Conservation (phyloP, 768 basidiomycete genomes). For the Russula brevipes region DNA sequence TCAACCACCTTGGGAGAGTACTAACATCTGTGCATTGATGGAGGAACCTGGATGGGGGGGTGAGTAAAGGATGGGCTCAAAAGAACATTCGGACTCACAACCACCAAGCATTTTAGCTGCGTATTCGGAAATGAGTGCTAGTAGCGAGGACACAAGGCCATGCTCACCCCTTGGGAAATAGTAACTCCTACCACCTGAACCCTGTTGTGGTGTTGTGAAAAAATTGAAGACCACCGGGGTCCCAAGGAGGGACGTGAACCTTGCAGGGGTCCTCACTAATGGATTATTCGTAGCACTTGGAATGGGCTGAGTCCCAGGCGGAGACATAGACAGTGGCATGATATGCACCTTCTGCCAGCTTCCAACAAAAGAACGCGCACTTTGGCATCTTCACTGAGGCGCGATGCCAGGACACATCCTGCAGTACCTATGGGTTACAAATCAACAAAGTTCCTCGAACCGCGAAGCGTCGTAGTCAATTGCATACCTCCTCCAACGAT, state of each 20-base stretch:
- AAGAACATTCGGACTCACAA: constrained; percentile 42
- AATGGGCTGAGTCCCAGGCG: not conserved
- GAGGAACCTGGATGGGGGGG: constrained; percentile 43
- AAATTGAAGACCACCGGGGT: constrained; percentile 49
- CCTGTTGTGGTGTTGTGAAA: constrained; percentile 51
- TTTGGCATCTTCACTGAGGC: constrained; percentile 51
- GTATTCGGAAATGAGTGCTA: constrained; percentile 2
- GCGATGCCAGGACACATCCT: constrained; percentile 56
- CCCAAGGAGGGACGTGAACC: constrained; percentile 36
- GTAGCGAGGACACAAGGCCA: not conserved
- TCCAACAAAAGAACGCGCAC: constrained; percentile 54
- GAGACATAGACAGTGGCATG: not conserved
- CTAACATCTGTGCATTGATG: constrained; percentile 55
- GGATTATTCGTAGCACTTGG: constrained; percentile 12
- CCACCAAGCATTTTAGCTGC: constrained; percentile 67
- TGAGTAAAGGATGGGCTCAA: not conserved
- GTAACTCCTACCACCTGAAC: constrained; percentile 42
- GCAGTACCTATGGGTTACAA: constrained; percentile 42
- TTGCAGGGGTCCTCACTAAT: constrained; percentile 22
- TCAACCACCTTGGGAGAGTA: not conserved
- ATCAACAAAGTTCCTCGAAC: not conserved
- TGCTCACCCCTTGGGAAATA: constrained; percentile 65
- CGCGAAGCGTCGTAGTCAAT: no score
- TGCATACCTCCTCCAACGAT: constrained; percentile 36
- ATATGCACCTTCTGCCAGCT: constrained; percentile 51